Evolutionary conservation across 345 rosid species (phyloP).

Genomic region (Streptanthus diversifolius): DNA sequence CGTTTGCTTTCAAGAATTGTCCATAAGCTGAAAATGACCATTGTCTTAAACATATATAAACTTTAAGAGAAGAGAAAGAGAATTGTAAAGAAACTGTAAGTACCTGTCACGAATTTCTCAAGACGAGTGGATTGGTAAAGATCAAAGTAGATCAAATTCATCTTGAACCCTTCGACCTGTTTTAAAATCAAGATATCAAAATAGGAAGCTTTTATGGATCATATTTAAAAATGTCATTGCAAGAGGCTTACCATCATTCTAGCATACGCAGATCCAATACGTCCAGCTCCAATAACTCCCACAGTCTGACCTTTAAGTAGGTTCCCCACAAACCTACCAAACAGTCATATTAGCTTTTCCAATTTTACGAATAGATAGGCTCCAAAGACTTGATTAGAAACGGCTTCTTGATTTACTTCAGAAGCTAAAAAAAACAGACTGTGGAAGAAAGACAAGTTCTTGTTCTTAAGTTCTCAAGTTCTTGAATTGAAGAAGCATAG

Average conservation of each 20-base stretch:
- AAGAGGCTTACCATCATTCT: slow-evolving; percentile 78
- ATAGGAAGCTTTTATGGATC: not conserved
- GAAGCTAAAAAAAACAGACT: not conserved
- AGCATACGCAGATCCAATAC: slow-evolving; percentile 97
- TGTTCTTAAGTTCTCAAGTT: too few relatives aligned
- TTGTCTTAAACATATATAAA: not conserved
- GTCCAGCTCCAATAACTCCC: slow-evolving; percentile 98
- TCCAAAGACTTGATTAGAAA: not conserved
- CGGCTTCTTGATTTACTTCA: not conserved
- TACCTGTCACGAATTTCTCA: slow-evolving; percentile 91
- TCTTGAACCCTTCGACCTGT: slow-evolving; percentile 94
- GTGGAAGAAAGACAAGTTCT: not conserved
- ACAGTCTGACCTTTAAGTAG: slow-evolving; percentile 97
- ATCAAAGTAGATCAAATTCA: slow-evolving; percentile 93
- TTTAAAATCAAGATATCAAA: not conserved
- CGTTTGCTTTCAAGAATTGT: slow-evolving; percentile 73
- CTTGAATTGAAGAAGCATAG: too few relatives aligned
- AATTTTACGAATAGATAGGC: not conserved
- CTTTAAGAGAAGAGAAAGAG: not conserved
- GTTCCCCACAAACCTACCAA: slow-evolving; percentile 82
- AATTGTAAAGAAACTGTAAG: not conserved
- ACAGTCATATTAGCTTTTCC: not conserved
- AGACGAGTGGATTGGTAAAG: slow-evolving; percentile 92
- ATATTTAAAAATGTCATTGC: not conserved
- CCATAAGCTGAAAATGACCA: slow-evolving; percentile 60